These are phyloP conservation scores for Diphasiastrum complanatum DNA, from an alignment of 83 land plant species.

Conservation along the genomic window DNA sequence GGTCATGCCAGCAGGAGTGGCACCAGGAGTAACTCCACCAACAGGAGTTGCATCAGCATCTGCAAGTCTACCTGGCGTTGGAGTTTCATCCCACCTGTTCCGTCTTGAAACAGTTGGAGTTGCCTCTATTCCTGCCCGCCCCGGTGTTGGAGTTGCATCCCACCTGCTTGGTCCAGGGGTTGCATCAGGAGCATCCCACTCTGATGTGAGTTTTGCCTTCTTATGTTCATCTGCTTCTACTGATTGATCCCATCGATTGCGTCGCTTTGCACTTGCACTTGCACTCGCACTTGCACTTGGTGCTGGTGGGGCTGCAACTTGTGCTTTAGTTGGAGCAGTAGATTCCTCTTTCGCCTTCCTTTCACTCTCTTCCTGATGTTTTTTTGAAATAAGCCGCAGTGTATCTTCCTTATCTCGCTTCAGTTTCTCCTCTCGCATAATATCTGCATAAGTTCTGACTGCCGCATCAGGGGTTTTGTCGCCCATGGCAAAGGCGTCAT, in stretches of 20 bases:
- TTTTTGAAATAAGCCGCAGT: constrained; percentile 53
- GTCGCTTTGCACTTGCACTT: constrained; percentile 46
- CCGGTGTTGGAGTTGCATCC: constrained; percentile 96
- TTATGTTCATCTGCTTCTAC: constrained; percentile 56
- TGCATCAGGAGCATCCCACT: constrained; percentile 91
- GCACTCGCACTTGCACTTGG: constrained; percentile 18
- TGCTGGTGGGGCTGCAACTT: constrained; percentile 10
- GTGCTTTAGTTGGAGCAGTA: constrained; percentile 27
- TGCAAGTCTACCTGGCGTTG: constrained; percentile 63
- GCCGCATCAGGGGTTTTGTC: constrained; percentile 78
- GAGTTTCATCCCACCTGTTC: constrained; percentile 94
- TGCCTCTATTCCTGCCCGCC: constrained; percentile 62
- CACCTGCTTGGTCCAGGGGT: constrained; percentile 84
- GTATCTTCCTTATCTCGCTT: constrained; percentile 75
- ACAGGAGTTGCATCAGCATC: constrained; percentile 86
- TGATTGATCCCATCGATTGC: constrained; percentile 92
- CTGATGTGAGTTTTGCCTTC: constrained; percentile 41
- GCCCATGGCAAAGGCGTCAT: constrained; percentile 85
- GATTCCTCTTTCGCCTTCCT: constrained; percentile 35
- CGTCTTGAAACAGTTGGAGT: constrained; percentile 60
- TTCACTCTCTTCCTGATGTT: constrained; percentile 86
- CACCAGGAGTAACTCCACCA: constrained; percentile 74
- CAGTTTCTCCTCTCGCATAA: constrained; percentile 73
- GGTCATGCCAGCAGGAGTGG: constrained; percentile 92
- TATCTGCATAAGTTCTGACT: constrained; percentile 76